Evolutionary conservation across 1,284 basidiomycete species (phyloP).

Genomic region (Violaceomyces palustris): DNA sequence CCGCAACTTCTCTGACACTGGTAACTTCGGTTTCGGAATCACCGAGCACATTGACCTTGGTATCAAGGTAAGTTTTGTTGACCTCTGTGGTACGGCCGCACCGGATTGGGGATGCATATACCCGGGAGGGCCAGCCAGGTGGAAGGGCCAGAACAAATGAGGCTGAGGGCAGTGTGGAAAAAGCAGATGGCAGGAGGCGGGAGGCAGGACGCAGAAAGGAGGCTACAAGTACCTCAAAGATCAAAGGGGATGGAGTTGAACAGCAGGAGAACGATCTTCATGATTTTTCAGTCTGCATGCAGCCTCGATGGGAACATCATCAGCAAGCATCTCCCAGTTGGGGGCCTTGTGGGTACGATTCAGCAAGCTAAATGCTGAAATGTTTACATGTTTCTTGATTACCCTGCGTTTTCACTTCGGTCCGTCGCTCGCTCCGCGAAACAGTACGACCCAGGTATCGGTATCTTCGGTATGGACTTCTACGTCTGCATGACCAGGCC

Average conservation of each 20-base stretch:
- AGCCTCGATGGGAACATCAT: too few species aligned
- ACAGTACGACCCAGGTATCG: constrained; percentile 52
- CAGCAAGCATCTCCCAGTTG: too few species aligned
- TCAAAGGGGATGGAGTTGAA: too few species aligned
- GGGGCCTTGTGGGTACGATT: too few species aligned
- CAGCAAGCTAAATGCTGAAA: too few species aligned
- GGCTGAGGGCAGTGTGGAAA: neutral
- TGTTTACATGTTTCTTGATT: neutral
- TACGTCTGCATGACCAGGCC: constrained; percentile 76
- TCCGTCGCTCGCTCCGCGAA: too few species aligned
- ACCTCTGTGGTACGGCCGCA: constrained; percentile 41
- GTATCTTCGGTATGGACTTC: constrained; percentile 53
- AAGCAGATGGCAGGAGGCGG: too few species aligned
- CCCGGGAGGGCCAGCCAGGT: neutral
- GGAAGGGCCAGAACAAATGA: neutral
- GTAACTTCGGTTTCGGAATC: constrained; percentile 52
- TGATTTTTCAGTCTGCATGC: too few species aligned
- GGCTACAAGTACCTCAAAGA: too few species aligned
- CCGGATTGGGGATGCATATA: too few species aligned
- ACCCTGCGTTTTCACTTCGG: neutral
- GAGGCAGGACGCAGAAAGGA: too few species aligned
- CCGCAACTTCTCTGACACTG: constrained; percentile 74
- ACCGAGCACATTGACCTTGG: constrained; percentile 87
- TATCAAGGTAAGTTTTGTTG: constrained; percentile 59
- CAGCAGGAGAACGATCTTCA: too few species aligned